Base-by-base conservation (phyloP, 176 grass and related monocot species). In the Canna indica region DNA sequence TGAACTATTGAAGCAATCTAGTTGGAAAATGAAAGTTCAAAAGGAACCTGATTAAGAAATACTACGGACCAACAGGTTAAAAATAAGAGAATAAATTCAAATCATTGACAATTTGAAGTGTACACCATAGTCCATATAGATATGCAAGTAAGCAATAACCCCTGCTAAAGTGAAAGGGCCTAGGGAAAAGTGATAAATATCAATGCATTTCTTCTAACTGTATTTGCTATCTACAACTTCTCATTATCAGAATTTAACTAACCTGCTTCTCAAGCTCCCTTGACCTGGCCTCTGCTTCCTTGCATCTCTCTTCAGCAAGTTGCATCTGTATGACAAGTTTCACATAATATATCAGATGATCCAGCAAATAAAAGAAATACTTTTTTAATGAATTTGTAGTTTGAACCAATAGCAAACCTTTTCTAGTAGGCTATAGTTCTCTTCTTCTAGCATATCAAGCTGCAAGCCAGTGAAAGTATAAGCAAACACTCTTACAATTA, bases 361-460 rank as follows among this genome's bases (percentile, higher is more conserved):
- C 60, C 28, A 63, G 53, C 10, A 54, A 22, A 53, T 34, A 71
- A 25, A 47, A 17, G 27, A 71, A 13, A 3, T 61, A 78, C 68
- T 48, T 62, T 63, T 48, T 34, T 61, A 5, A 18, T 77, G 76
- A 60, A 70, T 16, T n/a, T n/a, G n/a, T n/a, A n/a, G 81, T 47
- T 77, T 47, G 24, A 74, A 41, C 20, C 16, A 82, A 33, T 70
- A 20, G 39, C 68, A 25, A 27, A 97, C 94, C 89, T 88, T 92
- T 72, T 90, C 84, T 75, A 90, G 77, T 75, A 97, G 89, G 75
- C 74, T 90, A 38, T 90, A 86, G 57, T 97, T 93, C 80, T 97
- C 94, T 70, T 97, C 94, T 87, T 97, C 88, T 62, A 97, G 59
- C 83, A 93, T 85, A 82, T 97, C 94, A 79, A 97, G 79, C 94